Evolutionary conservation across 768 basidiomycete genomes (phyloP).

Genomic region (Lentinula boryana): DNA sequence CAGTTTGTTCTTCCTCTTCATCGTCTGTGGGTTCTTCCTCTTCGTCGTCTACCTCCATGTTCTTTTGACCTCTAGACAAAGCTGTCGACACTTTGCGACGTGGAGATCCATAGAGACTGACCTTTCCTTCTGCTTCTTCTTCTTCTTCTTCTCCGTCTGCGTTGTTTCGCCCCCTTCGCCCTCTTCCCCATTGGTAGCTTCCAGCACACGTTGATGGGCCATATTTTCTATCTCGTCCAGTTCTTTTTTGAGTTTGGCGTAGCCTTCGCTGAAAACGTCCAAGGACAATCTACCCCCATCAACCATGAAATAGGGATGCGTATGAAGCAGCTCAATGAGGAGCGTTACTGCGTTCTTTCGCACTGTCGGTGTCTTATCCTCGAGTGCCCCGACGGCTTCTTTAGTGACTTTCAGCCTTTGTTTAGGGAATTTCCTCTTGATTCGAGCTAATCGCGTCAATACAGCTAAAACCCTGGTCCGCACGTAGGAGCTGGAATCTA

Average conservation of each 20-base stretch:
- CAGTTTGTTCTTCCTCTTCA: constrained; percentile 24
- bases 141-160: constrained; percentile 21
- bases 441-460: constrained; percentile 64
- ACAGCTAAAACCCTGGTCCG: constrained; percentile 82
- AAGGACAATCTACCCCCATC: constrained; percentile 78
- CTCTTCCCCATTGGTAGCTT: constrained; percentile 30
- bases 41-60: constrained; percentile 20
- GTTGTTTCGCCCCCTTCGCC: constrained; percentile 20
- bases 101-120: too few species aligned
- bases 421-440: constrained; percentile 79
- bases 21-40: constrained; percentile 29
- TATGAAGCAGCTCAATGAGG: constrained; percentile 66
- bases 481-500: constrained; percentile 88
- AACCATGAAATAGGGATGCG: constrained; percentile 84
- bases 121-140: constrained; percentile 12
- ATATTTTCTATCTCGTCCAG: constrained; percentile 64
- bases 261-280: constrained; percentile 69
- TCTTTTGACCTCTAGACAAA: constrained; percentile 12
- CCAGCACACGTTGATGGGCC: constrained; percentile 56
- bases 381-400: constrained; percentile 72
- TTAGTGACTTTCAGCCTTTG: constrained; percentile 72
- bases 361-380: constrained; percentile 89
- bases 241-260: constrained; percentile 54
- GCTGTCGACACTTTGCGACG: background rate
- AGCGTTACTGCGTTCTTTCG: constrained; percentile 78